Conservation (phyloP, 805 yeast genomes). For the Metschnikowia lochheadii region DNA sequence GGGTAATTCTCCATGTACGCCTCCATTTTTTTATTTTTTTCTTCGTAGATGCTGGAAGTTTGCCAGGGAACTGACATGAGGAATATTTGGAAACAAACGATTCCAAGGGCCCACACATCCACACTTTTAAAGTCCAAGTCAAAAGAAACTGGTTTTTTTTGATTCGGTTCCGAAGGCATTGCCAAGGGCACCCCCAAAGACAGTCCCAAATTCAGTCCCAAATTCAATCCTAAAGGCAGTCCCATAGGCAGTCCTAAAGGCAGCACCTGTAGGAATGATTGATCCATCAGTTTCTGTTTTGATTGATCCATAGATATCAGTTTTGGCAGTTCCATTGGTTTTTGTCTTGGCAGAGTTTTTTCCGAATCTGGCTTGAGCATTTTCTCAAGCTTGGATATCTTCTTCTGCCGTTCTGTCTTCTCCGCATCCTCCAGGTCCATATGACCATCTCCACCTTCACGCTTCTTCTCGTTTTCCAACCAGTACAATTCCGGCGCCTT, state of each 20-base stretch:
- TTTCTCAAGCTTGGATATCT: conserved; percentile 1
- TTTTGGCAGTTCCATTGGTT: background rate
- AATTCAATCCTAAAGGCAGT: no score
- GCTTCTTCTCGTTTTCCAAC: conserved; percentile 15
- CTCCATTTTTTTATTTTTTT: conserved; percentile 19
- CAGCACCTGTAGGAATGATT: no score
- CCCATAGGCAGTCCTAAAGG: no score
- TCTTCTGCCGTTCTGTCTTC: conserved; percentile 7
- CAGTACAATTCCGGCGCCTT: conserved; percentile 50
- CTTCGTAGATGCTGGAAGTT: conserved; percentile 27
- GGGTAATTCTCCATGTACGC: conserved; percentile 30
- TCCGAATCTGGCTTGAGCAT: background rate
- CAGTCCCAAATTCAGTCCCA: no score
- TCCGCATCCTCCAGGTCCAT: background rate
- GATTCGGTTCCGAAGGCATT: no score
- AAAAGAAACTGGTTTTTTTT: background rate
- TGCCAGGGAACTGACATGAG: conserved; percentile 49
- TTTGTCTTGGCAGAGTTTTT: background rate
- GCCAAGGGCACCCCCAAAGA: no score
- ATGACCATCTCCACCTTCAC: background rate
- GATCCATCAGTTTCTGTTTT: no score
- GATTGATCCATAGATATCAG: no score
- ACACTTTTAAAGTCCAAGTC: conserved; percentile 28
- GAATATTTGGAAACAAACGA: conserved; percentile 43
- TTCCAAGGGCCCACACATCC: conserved; percentile 53